phyloP scores from a whole-genome alignment of 352 stramenopile species.

The Phytophthora capsici region DNA sequence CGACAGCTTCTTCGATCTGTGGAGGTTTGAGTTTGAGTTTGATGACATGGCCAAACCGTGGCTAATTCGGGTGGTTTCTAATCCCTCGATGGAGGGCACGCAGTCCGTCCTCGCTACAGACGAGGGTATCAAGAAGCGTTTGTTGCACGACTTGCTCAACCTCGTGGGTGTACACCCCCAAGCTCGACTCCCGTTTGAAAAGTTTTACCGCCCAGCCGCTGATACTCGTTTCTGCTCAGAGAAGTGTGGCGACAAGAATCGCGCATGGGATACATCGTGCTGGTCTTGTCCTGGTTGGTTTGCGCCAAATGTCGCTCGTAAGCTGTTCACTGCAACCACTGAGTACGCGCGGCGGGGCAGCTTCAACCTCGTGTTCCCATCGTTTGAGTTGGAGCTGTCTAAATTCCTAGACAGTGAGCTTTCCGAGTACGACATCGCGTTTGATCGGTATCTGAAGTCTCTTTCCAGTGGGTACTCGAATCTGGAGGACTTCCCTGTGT shows the following conservation, averaged over 20 bases:
- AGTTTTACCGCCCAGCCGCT: slow-evolving; percentile 55
- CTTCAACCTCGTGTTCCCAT: slow-evolving; percentile 77
- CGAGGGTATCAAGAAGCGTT: slow-evolving; percentile 64
- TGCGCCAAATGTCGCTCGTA: slow-evolving; percentile 56
- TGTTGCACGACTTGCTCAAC: slow-evolving; percentile 74
- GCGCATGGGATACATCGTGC: slow-evolving; percentile 70
- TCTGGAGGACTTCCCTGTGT: slow-evolving; percentile 42
- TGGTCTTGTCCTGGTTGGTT: slow-evolving; percentile 85
- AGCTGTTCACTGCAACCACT: slow-evolving; percentile 56
- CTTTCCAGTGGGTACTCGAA: slow-evolving; percentile 61
- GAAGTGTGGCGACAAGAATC: slow-evolving; percentile 71
- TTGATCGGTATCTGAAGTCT: slow-evolving; percentile 80
- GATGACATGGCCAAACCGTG: slow-evolving; percentile 94
- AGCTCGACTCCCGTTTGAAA: slow-evolving; percentile 59
- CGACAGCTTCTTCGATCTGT: slow-evolving; percentile 94
- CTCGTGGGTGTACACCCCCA: slow-evolving; percentile 76
- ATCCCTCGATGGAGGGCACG: slow-evolving; percentile 62
- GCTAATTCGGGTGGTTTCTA: slow-evolving; percentile 90
- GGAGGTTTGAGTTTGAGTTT: slow-evolving; percentile 97
- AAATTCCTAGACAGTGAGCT: slow-evolving; percentile 65
- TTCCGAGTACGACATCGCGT: slow-evolving; percentile 69
- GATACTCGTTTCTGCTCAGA: slow-evolving; percentile 57
- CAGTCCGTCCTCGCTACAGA: slow-evolving; percentile 69
- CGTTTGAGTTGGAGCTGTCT: slow-evolving; percentile 60
- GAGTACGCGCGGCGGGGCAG: slow-evolving; percentile 75